These are phyloP conservation scores for Mycena metata DNA, from an alignment of 768 basidiomycete genomes.

Conservation along the genomic window DNA sequence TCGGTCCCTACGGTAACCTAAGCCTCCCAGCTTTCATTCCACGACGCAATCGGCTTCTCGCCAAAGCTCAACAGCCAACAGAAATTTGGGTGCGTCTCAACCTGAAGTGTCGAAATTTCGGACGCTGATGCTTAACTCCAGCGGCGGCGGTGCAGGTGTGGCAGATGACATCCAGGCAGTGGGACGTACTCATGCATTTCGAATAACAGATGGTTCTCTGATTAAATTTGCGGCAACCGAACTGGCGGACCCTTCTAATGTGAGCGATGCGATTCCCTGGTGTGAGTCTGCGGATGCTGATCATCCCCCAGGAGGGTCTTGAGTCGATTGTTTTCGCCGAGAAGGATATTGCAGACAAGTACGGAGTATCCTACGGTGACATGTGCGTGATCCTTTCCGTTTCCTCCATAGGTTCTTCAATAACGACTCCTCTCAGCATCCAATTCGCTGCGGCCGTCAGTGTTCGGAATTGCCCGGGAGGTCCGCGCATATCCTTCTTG, in stretches of 20 bases:
- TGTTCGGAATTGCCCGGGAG: constrained; percentile 46
- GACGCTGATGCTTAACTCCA: neutral
- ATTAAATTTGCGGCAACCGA: constrained; percentile 26
- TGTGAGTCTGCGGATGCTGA: neutral
- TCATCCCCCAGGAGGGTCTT: constrained; percentile 6
- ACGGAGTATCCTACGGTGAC: constrained; percentile 35
- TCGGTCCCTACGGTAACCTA: neutral
- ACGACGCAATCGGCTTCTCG: constrained; percentile 37
- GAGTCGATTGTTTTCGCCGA: constrained; percentile 24
- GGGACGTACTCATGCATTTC: neutral
- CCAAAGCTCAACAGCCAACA: constrained; percentile 14
- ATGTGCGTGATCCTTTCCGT: constrained; percentile 11
- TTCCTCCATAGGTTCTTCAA: neutral
- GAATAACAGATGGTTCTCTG: constrained; percentile 28
- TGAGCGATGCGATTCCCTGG: neutral
- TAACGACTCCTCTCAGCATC: constrained; percentile 36
- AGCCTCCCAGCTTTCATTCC: constrained; percentile 30
- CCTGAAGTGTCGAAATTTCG: neutral
- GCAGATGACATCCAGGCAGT: neutral
- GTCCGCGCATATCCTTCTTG: constrained; percentile 43
- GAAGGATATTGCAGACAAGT: constrained; percentile 6
- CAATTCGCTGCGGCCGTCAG: constrained; percentile 51
- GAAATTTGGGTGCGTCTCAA: constrained; percentile 21
- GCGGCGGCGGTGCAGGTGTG: constrained; percentile 30
- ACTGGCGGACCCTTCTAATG: constrained; percentile 24